These are phyloP conservation scores for Moniliella sp. DNA, from an alignment of 1,284 basidiomycete genomes.

Conservation along the genomic window DNA sequence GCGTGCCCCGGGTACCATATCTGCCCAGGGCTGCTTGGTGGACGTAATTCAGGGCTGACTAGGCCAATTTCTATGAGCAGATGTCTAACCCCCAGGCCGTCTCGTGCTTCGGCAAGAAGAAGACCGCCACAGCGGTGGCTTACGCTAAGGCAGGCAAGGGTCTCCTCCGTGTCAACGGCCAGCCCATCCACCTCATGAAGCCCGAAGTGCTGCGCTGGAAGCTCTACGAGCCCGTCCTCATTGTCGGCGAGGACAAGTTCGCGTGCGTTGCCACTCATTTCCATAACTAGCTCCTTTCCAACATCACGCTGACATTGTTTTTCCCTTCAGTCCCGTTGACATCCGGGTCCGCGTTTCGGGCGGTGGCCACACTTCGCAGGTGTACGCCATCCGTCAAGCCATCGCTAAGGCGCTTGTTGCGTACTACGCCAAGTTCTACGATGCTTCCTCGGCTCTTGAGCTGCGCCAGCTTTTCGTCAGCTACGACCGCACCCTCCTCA, in stretches of 20 bases:
- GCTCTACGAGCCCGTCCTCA: constrained; percentile 56
- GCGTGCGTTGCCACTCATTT: no score
- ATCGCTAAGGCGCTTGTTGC: constrained; percentile 94
- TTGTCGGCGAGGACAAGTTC: constrained; percentile 33
- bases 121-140: constrained; percentile 32
- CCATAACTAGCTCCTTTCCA: no score
- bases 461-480: constrained; percentile 28
- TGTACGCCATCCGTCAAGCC: constrained; percentile 97
- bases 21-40: no score
- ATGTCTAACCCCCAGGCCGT: no score
- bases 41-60: no score
- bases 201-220: constrained; percentile 81
- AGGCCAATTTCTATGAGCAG: no score
- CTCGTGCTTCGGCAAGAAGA: constrained; percentile 36
- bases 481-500: constrained; percentile 56
- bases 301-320: not conserved
- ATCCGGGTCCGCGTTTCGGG: constrained; percentile 95
- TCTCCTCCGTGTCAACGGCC: constrained; percentile 86
- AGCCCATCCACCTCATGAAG: constrained; percentile 79
- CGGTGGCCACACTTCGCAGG: constrained; percentile 96
- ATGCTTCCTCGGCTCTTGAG: constrained; percentile 63
- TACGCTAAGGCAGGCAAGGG: constrained; percentile 62
- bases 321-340: constrained; percentile 45
- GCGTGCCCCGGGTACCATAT: no score
- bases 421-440: constrained; percentile 91